These are phyloP conservation scores for Aspergillus coremiiformis DNA, from an alignment of 495 filamentous ascomycete species.

Conservation along the genomic window DNA sequence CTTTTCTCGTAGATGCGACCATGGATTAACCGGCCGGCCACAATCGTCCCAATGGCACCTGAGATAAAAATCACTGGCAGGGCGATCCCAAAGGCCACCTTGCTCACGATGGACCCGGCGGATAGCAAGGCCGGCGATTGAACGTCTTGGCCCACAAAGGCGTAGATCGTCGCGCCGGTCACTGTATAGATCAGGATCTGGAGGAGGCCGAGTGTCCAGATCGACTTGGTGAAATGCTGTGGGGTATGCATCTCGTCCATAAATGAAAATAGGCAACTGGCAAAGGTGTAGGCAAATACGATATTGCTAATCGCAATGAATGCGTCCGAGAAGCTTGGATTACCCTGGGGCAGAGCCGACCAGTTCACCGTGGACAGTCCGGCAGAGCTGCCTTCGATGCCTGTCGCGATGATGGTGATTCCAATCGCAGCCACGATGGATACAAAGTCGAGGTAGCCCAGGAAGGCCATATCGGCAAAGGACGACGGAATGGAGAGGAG, in stretches of 20 bases:
- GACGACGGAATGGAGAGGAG: slow-evolving; percentile 52
- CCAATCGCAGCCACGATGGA: slow-evolving; percentile 61
- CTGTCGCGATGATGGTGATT: slow-evolving; percentile 60
- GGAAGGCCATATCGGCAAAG: slow-evolving; percentile 48
- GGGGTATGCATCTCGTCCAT: slow-evolving; percentile 69
- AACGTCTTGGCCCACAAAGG: slow-evolving; percentile 58
- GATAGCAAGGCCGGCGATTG: slow-evolving; percentile 60
- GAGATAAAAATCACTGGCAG: slow-evolving; percentile 66
- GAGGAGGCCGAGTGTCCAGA: slow-evolving; percentile 49
- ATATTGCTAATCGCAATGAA: slow-evolving; percentile 62
- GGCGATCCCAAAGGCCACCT: slow-evolving; percentile 65
- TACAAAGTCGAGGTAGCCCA: slow-evolving; percentile 53
- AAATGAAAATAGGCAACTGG: slow-evolving; percentile 58
- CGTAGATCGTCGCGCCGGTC: slow-evolving; percentile 59
- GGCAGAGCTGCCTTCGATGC: slow-evolving; percentile 31
- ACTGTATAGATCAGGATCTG: slow-evolving; percentile 61
- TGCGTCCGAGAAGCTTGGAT: slow-evolving; percentile 22
- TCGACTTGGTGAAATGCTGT: slow-evolving; percentile 52
- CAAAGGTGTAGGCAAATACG: slow-evolving; percentile 57
- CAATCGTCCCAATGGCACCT: slow-evolving; percentile 53
- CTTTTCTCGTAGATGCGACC: slow-evolving; percentile 45
- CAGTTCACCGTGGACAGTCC: slow-evolving; percentile 22
- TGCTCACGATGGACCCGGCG: slow-evolving; percentile 49
- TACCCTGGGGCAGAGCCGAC: slow-evolving; percentile 26
- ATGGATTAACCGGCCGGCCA: slow-evolving; percentile 53